Percentiles rank a stretch among this genome's conserved stretches.
These are phyloP conservation scores for Orbilia brochopaga DNA, from an alignment of 2,329 filamentous ascomycete species.

Conservation along the genomic window DNA sequence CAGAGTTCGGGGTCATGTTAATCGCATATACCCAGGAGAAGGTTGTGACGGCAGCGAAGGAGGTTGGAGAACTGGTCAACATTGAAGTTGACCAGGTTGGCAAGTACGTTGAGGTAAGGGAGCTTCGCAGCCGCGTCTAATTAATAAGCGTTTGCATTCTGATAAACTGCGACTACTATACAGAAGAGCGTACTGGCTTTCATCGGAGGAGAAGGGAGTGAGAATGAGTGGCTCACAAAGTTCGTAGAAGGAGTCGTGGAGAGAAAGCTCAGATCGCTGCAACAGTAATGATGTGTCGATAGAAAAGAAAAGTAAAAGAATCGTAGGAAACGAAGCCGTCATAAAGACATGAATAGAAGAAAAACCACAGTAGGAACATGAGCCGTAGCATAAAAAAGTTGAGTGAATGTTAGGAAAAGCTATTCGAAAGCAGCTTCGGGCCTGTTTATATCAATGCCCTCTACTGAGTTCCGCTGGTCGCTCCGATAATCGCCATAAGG, in stretches of 20 bases:
- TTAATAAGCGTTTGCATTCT: neutral
- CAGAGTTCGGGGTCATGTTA: conserved; percentile 94
- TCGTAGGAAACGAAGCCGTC: neutral
- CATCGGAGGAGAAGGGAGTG: conserved; percentile 60
- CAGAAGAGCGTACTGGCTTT: conserved; percentile 53
- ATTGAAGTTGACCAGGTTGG: conserved; percentile 89
- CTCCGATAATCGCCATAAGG: too few species aligned
- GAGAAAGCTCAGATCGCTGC: conserved; percentile 61
- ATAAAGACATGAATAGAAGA: neutral
- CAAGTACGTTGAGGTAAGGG: conserved; percentile 63
- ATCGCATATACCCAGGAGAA: conserved; percentile 96
- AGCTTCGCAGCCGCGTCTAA: neutral
- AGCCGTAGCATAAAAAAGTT: too few species aligned
- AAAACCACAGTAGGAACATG: neutral
- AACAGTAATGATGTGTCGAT: conserved; percentile 1
- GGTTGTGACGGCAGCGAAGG: conserved; percentile 80
- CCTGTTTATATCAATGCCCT: too few species aligned
- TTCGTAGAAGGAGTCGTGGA: conserved; percentile 78
- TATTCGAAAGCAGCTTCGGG: too few species aligned
- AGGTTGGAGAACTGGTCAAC: conserved; percentile 80
- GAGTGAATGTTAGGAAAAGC: too few species aligned
- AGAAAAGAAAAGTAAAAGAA: neutral
- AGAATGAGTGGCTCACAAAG: conserved; percentile 69
- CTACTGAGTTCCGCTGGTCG: too few species aligned
- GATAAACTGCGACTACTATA: conserved; percentile 2